Base-by-base conservation (phyloP, 2,329 filamentous ascomycete genomes). In the Trichoderma afroharzianum region DNA sequence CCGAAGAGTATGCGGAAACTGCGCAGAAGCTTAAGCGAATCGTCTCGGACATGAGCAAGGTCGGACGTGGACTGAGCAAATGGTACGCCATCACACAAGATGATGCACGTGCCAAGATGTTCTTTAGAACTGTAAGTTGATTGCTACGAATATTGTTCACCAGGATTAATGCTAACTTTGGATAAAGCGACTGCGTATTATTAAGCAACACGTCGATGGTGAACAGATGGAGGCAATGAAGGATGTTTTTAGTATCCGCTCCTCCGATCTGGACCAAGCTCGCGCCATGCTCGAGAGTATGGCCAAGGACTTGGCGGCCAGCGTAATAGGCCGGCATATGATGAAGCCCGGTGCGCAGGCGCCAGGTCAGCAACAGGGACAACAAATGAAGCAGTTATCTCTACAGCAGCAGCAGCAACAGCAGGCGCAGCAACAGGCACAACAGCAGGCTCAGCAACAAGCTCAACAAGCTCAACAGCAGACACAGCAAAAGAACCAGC, bases 121-220 rank as follows among this genome's bases (percentile, higher is more conserved):
- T 87, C 73, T 87, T 88, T 80, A 83, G 83, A 75, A 82, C 82
- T 73, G 86, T 88, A 81, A 82, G 86, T 83, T 9, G 21, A 18
- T n/a, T 3, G 15, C 33, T 24, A 8, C 15, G 26, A 36, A 28
- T 5, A 8, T 33, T 26, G 12, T 39, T 4, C 6, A 7, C 3
- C 6, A 12, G 21, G 30, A 15, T 39, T 11, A 18, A 64, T 71
- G 73, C 82, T 86, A 78, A 86, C 77, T 50, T 71, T 30, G 6
- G n/a, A 3, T 39, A 9, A 53, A 90, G 88, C 86, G 88, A 72
- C 79, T 83, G 32, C 86, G 86, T 12, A 80, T 90, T 36, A 75
- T 83, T 1, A 83, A 82, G 58, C 88, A 91, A 75, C 90, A 88
- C 72, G 76, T 78, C 5, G 85, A 88, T 71, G 83, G 83, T 15